Base-by-base conservation (phyloP, 768 basidiomycete genomes). In the Boletellus sp. region DNA sequence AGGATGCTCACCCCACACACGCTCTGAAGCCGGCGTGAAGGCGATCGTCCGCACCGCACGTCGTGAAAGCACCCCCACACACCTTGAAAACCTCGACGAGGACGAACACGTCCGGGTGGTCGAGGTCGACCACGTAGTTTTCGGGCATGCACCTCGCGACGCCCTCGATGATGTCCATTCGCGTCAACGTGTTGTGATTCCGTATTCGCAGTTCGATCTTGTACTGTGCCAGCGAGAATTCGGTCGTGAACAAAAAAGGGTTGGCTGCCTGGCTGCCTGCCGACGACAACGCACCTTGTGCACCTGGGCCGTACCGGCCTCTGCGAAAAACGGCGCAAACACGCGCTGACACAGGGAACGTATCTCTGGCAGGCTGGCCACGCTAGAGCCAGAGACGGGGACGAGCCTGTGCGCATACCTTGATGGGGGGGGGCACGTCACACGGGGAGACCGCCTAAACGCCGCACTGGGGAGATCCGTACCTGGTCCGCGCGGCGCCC, bases 81-180 rank as follows among this genome's bases (percentile, higher is more conserved):
- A 85, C 90, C 78, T 91, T 92, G 75, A 90, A 91, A 5, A 92
- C 75, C 59, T 92, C 88, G 6, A 90, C 81, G 7, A 92, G 75
- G 40, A 92, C 78, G 52, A 88, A 89, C 3, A 88, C 68, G 37
- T 86, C 78, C 0, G 90, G 85, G 54, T 83, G 68, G 26, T 79
- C 75, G 19, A 92, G 70, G 48, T 87, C 78, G 13, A 92, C 90
- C 2, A 67, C 75, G 58, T 86, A 86, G 12, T 76, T 77, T 46
- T 73, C 72, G 0, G 89, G 89, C 12, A 91, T 79, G 59, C 83
- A 86, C 55, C 77, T 74, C 0, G 85, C 90, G 34, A 92, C 72
- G 42, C 78, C 78, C 50, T 87, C 76, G 24, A 91, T 84, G 23
- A 92, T 65, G 9, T 61, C 68, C 42, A 75, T 72, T 15, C 86